Conservation (phyloP, 2,329 filamentous ascomycete species). For the Allantophomopsis lycopodina region DNA sequence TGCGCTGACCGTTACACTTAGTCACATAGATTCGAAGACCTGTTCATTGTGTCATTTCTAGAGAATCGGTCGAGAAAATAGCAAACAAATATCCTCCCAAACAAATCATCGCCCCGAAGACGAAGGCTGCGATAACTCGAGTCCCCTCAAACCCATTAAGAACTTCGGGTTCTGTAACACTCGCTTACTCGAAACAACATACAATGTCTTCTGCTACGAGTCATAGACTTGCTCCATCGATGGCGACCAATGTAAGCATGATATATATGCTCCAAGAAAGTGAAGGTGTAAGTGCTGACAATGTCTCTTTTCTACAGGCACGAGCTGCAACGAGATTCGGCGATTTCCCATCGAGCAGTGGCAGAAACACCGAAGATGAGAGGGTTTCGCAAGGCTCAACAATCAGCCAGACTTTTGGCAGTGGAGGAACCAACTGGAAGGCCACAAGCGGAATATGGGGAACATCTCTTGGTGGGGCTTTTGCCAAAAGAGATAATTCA, state of each 20-base stretch:
- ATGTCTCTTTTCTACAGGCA: constrained; percentile 10
- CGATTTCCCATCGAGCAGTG: constrained; percentile 21
- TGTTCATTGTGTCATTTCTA: constrained; percentile 1
- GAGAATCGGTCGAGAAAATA: background rate
- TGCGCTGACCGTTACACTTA: constrained; percentile 3
- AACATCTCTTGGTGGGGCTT: constrained; percentile 27
- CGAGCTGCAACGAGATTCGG: constrained; percentile 19
- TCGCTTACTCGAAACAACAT: background rate
- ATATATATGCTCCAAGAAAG: constrained; percentile 15
- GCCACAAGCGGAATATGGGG: constrained; percentile 35
- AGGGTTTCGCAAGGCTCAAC: constrained; percentile 21
- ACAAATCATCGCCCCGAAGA: background rate
- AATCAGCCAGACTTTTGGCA: constrained; percentile 27
- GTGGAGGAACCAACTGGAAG: constrained; percentile 20
- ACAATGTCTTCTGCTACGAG: constrained; percentile 19
- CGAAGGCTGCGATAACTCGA: constrained; percentile 1
- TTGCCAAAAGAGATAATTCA: constrained; percentile 28
- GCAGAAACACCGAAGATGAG: constrained; percentile 15
- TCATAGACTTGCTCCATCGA: constrained; percentile 18
- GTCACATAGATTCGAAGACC: constrained; percentile 17
- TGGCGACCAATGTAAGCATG: constrained; percentile 25
- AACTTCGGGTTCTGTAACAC: constrained; percentile 6
- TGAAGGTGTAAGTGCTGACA: constrained; percentile 6
- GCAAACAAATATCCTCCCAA: background rate
- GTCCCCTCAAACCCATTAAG: constrained; percentile 17